Evolutionary conservation across 2,329 filamentous ascomycete species (phyloP), one percentile per base, ranked within the genome.

Genomic region (Dactylellina leptospora): DNA sequence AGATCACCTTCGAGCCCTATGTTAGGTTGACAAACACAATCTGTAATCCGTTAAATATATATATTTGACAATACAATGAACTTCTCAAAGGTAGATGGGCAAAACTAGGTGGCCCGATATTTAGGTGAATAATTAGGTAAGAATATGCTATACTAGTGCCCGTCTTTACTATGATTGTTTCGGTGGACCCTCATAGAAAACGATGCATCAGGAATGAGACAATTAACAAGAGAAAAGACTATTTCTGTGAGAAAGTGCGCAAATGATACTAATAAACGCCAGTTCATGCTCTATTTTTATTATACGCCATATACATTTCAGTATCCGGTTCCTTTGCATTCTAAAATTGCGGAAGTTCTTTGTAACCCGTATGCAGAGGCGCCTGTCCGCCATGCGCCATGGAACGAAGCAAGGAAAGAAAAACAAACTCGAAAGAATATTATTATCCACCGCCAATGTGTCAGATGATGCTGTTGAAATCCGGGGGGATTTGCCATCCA

Each of bases 401-500:
- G 20, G 38, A 36, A 54, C 22, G 4, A 54, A 18, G 30, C 8
- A 45, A 36, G 25, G 44, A 42, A 20, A 13, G 28, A 22, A 44
- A 45, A 45, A 45, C 13, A 30, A 27, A 22, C 16, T 30, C 18
- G n/a, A 11, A 11, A 25, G 25, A n/a, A n/a, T n/a, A n/a, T n/a
- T n/a, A n/a, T n/a, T n/a, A n/a, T n/a, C n/a, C n/a, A n/a, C n/a
- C n/a, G n/a, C n/a, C n/a, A n/a, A n/a, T n/a, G n/a, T 11, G 2
- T 61, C 56, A 73, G 11, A 73, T 73, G n/a, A 73, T 63, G 36
- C 36, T 54, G 23, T 53, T 76, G 70, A 93, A 84, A 47, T 89
- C 89, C 1, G 80, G 78, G 0, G 91, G 90, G 2, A 93, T 81
- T 50, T 82, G 78, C 92, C 92, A 96, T 0, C 89, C 88, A 80